These are phyloP conservation scores for Oleoguttula mirabilis DNA, from an alignment of 495 filamentous ascomycete species.

Conservation along the genomic window DNA sequence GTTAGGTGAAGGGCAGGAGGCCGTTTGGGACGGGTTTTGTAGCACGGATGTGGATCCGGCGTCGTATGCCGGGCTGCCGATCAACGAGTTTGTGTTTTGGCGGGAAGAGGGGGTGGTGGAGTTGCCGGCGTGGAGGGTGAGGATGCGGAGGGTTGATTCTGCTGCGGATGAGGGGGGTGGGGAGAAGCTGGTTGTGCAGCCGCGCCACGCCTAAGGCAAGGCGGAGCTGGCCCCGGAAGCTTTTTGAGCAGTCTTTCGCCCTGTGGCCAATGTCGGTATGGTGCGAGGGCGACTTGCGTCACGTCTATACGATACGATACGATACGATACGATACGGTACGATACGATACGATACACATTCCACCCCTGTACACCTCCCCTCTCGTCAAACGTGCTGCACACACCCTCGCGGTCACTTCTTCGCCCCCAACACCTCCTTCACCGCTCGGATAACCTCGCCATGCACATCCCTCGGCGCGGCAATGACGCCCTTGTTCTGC, in stretches of 20 bases:
- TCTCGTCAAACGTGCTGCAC: too few relatives aligned
- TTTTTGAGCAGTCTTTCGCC: too few relatives aligned
- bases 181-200: constrained; percentile 8
- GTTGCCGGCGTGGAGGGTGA: constrained; percentile 24
- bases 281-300: too few relatives aligned
- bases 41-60: constrained; percentile 19
- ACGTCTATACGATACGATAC: too few relatives aligned
- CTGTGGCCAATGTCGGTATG: too few relatives aligned
- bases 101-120: constrained; percentile 18
- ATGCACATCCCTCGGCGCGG: constrained; percentile 66
- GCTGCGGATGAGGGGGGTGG: constrained; percentile 11
- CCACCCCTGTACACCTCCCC: too few relatives aligned
- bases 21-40: constrained; percentile 26
- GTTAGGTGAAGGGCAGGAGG: not conserved
- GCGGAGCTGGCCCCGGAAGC: too few relatives aligned
- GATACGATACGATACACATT: too few relatives aligned
- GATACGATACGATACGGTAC: too few relatives aligned
- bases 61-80: constrained; percentile 23
- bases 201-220: too few relatives aligned
- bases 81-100: constrained; percentile 29
- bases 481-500: constrained; percentile 86
- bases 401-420: too few relatives aligned
- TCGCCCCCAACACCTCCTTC: constrained; percentile 57
- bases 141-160: constrained; percentile 9
- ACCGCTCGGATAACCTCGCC: constrained; percentile 68